These are phyloP conservation scores for Cyclotella baltica DNA, from an alignment of 108 stramenopile genomes.

Conservation along the genomic window DNA sequence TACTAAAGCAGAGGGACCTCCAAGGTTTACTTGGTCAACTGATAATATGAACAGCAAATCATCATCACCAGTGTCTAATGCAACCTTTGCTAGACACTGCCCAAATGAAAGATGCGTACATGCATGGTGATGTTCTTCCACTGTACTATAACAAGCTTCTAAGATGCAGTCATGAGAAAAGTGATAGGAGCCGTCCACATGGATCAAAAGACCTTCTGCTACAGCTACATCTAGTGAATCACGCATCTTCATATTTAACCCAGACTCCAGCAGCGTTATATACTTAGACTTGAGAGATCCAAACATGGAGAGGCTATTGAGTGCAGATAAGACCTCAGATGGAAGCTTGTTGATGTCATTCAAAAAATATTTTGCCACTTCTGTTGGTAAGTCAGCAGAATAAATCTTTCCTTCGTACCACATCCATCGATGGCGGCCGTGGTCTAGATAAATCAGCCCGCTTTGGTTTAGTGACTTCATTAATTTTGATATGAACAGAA, in stretches of 20 bases:
- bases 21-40: too few relatives aligned
- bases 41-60: too few relatives aligned
- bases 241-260: neutral
- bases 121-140: too few relatives aligned
- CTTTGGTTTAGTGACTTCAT: conserved; percentile 6
- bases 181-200: conserved; percentile 11
- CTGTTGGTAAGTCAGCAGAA: conserved; percentile 7
- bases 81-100: too few relatives aligned
- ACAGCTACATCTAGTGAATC: conserved; percentile 19
- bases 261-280: conserved; percentile 6
- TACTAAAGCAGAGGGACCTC: too few relatives aligned
- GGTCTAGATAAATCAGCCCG: conserved; percentile 8
- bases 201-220: conserved; percentile 24
- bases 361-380: conserved; percentile 10
- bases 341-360: conserved; percentile 11
- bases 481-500: conserved; percentile 18
- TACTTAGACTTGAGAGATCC: neutral
- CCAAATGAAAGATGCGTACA: too few relatives aligned
- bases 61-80: too few relatives aligned
- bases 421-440: conserved; percentile 11
- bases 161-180: conserved; percentile 31
- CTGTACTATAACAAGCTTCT: conserved; percentile 32
- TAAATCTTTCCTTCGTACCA: conserved; percentile 16
- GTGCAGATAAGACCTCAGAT: neutral
- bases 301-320: conserved; percentile 12